Base-by-base conservation (phyloP, 2,329 filamentous ascomycete species). In the Trichoderma sp. region DNA sequence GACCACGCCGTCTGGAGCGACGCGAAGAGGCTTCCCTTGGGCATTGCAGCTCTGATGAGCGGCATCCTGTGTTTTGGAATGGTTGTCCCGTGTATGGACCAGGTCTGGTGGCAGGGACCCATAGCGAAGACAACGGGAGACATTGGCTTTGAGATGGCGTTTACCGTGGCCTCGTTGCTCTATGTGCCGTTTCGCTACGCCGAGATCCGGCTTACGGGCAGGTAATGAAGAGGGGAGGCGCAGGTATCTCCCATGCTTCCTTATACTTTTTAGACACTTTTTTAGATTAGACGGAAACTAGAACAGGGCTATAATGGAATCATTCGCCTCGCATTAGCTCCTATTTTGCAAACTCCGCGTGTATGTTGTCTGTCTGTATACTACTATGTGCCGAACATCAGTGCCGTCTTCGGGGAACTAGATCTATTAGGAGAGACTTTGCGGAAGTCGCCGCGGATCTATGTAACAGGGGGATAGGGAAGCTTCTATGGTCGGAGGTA, bases 71-170 rank as follows among this genome's bases (percentile, higher is more conserved):
- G 80, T 61, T 82, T 85, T 68, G 84, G 77, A 1, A 75, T 89
- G 10, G 83, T 89, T 2, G 80, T 90, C 7, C 88, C 88, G 0
- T 86, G 84, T 37, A 89, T 90, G 84, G 82, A 81, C 11, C 86
- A 89, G 76, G 84, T 83, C 4, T 90, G 87, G 87, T 90, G 84
- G 74, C 85, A 82, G 10, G 88, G 88, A 0, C 88, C 88, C 0
- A 86, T 90, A 72, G 88, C 87, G 0, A 78, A 83, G 76, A 83
- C 73, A 43, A 88, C 88, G 13, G 89, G 89, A 0, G 88, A 91
- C 72, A 86, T 91, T 75, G 89, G 89, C 0, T 90, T 91, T 69
- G 89, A 91, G 79, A 78, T 89, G 76, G 88, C 88, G 0, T 85
- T 90, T 74, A 81, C 82, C 33, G 75, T 87, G 68, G 85, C 83